These are phyloP conservation scores for Diddensiella santjacobensis DNA, from an alignment of 805 yeast genomes.

Conservation along the genomic window DNA sequence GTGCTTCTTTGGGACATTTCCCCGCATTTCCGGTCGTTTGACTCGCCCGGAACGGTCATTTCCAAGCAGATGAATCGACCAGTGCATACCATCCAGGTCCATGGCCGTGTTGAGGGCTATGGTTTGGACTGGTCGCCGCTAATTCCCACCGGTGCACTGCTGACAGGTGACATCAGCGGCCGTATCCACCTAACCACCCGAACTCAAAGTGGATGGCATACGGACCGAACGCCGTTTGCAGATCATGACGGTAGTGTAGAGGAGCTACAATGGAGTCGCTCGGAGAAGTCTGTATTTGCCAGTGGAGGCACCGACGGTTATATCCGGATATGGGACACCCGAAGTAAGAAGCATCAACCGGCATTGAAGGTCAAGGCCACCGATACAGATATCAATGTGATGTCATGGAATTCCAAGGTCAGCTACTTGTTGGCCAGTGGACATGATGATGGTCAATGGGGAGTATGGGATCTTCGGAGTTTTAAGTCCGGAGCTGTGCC, in stretches of 20 bases:
- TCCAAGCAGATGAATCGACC: slow-evolving; percentile 79
- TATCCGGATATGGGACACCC: slow-evolving; percentile 93
- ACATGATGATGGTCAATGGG: slow-evolving; percentile 96
- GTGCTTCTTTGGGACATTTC: slow-evolving; percentile 79
- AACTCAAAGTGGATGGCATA: slow-evolving; percentile 71
- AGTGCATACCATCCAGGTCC: slow-evolving; percentile 71
- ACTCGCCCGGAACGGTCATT: slow-evolving; percentile 78
- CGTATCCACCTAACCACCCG: slow-evolving; percentile 74
- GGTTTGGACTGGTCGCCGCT: slow-evolving; percentile 97
- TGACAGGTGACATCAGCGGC: slow-evolving; percentile 88
- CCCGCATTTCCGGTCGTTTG: slow-evolving; percentile 76
- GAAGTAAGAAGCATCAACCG: slow-evolving; percentile 88
- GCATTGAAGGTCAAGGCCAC: slow-evolving; percentile 83
- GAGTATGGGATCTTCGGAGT: slow-evolving; percentile 94
- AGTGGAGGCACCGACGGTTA: slow-evolving; percentile 89
- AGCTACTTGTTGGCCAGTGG: slow-evolving; percentile 89
- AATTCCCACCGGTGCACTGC: slow-evolving; percentile 69
- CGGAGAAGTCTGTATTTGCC: slow-evolving; percentile 93
- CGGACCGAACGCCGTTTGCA: slow-evolving; percentile 75
- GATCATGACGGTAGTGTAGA: slow-evolving; percentile 59
- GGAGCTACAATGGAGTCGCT: slow-evolving; percentile 94
- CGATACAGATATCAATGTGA: slow-evolving; percentile 81
- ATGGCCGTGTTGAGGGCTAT: slow-evolving; percentile 96
- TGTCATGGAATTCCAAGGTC: slow-evolving; percentile 90
- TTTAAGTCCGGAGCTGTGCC: slow-evolving; percentile 52